Percentiles rank a stretch among this genome's conserved stretches.
phyloP scores from a whole-genome alignment of 148 eudicot species.

The Dysphania ambrosioides region DNA sequence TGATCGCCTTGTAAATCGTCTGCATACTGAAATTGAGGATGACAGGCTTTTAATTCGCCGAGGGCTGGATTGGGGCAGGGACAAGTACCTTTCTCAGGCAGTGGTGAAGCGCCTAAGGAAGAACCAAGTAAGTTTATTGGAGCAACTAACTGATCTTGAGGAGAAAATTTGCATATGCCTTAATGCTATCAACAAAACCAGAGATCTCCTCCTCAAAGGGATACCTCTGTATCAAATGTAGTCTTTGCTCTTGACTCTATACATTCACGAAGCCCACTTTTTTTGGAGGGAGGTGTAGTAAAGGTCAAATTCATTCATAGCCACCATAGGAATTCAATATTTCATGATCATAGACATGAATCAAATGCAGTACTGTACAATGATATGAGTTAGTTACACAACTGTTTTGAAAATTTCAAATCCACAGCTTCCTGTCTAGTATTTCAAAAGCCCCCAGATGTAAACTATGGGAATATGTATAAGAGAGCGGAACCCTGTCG shows the following conservation, averaged over 20 bases:
- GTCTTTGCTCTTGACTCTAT: neutral
- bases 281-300: no score
- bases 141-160: conserved; percentile 66
- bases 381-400: no score
- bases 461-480: no score
- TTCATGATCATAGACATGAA: conserved; percentile 1
- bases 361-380: neutral
- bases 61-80: conserved; percentile 64
- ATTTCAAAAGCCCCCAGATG: no score
- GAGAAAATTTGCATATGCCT: conserved; percentile 74
- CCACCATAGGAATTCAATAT: no score
- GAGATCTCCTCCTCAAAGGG: conserved; percentile 56
- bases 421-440: no score
- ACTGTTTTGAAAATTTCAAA: no score
- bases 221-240: conserved; percentile 36
- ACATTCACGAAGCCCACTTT: no score
- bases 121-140: conserved; percentile 41
- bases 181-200: conserved; percentile 65
- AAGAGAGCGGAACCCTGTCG: no score
- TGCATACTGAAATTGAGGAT: conserved; percentile 52
- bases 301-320: neutral
- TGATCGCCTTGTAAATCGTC: conserved; percentile 56
- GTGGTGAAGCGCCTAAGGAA: conserved; percentile 61
- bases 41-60: conserved; percentile 58
- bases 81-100: conserved; percentile 56